Conservation (phyloP, 306 rosid genomes). For the Trichosanthes cucumerina region DNA sequence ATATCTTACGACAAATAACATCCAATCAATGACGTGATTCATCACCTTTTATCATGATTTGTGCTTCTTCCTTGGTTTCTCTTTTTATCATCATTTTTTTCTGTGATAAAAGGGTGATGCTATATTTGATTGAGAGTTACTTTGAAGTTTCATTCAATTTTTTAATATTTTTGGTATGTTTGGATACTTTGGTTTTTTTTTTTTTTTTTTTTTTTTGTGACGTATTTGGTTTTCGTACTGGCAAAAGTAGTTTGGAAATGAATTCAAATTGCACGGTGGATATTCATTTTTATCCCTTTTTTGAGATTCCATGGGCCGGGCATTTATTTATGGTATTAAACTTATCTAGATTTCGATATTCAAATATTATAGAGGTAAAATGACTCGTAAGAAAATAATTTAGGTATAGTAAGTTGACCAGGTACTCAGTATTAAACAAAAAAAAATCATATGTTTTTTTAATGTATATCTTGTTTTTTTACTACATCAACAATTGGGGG, state of each 20-base stretch:
- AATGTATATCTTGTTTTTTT: no score
- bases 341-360: no score
- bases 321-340: no score
- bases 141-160: neutral
- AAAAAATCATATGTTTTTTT: no score
- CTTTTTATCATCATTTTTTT: neutral
- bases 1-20: neutral
- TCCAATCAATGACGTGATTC: neutral
- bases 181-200: neutral
- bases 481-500: no score
- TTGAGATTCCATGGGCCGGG: no score
- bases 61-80: neutral
- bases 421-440: no score
- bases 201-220: neutral
- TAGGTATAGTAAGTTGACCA: no score
- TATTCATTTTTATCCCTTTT: neutral
- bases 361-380: no score
- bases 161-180: neutral
- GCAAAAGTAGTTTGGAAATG: neutral
- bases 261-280: neutral
- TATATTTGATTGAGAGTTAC: neutral
- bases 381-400: no score
- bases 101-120: no score
- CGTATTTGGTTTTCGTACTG: neutral
- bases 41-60: neutral